Conservation (phyloP, 2,329 filamentous ascomycete genomes). For the Fusarium sp. region DNA sequence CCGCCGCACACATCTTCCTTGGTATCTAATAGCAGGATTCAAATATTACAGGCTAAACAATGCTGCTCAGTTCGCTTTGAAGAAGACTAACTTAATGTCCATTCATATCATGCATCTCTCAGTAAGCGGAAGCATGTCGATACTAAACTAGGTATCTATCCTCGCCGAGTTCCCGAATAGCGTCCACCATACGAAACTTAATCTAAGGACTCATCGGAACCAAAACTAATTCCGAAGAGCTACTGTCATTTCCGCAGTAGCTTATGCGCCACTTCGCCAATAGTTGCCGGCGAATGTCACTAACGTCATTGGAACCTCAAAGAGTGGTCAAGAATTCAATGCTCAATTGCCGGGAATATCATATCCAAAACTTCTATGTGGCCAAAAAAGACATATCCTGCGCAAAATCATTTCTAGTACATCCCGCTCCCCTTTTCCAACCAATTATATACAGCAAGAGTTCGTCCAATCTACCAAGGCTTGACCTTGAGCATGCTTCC, state of each 20-base stretch:
- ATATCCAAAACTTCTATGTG: constrained; percentile 25
- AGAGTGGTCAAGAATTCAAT: constrained; percentile 15
- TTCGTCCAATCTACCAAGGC: constrained; percentile 61
- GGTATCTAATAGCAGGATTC: too few species aligned
- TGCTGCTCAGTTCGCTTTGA: too few species aligned
- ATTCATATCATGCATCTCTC: too few species aligned
- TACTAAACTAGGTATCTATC: too few species aligned
- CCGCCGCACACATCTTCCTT: too few species aligned
- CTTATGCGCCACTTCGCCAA: not conserved
- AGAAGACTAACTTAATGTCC: too few species aligned
- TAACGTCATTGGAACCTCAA: not conserved
- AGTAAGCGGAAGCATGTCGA: too few species aligned
- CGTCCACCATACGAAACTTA: too few species aligned
- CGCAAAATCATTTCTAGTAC: constrained; percentile 31
- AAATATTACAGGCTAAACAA: too few species aligned
- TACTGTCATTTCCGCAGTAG: not conserved
- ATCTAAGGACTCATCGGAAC: too few species aligned
- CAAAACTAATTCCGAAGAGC: not conserved
- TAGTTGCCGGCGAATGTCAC: too few species aligned
- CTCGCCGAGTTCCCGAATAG: too few species aligned
- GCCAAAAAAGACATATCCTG: constrained; percentile 15
- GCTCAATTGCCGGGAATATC: constrained; percentile 24
- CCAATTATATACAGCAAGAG: not conserved
- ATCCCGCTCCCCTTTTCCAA: constrained; percentile 4
- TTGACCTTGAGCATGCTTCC: constrained; percentile 87